phyloP scores from a whole-genome alignment of 1,284 basidiomycete species.

The Microbotryum intermedium region DNA sequence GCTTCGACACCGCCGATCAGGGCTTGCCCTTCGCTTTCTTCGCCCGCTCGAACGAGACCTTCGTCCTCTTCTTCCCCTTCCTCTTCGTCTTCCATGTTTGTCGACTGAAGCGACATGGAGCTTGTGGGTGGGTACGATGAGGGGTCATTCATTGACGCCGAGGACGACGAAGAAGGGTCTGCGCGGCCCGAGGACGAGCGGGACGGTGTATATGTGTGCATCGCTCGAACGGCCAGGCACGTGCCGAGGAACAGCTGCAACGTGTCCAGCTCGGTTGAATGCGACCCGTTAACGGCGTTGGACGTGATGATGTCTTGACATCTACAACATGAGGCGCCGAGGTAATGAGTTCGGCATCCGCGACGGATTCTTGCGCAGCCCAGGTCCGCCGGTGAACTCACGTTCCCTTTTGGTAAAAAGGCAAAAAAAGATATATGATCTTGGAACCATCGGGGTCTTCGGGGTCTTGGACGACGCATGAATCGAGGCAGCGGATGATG shows the following conservation, averaged over 20 bases:
- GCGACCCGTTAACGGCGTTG: constrained; percentile 70
- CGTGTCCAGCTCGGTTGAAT: constrained; percentile 80
- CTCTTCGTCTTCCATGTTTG: constrained; percentile 46
- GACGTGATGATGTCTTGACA: constrained; percentile 82
- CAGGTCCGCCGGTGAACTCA: constrained; percentile 28
- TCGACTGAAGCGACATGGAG: constrained; percentile 58
- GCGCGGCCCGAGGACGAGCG: constrained; percentile 34
- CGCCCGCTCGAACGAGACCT: constrained; percentile 31
- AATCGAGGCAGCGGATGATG: constrained; percentile 84
- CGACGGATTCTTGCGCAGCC: neutral
- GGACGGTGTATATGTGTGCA: constrained; percentile 71
- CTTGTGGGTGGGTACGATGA: constrained; percentile 40
- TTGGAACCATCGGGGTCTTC: constrained; percentile 72
- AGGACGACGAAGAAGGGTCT: constrained; percentile 3
- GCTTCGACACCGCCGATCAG: constrained; percentile 30
- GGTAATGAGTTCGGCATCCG: neutral
- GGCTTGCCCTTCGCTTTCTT: constrained; percentile 38
- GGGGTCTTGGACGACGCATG: constrained; percentile 86
- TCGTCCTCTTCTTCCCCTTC: constrained; percentile 54
- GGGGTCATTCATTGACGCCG: constrained; percentile 29
- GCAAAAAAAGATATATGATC: constrained; percentile 81
- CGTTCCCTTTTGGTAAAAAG: constrained; percentile 62
- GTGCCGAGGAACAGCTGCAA: constrained; percentile 84
- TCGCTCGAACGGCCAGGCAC: constrained; percentile 82
- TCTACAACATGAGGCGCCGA: neutral